These are phyloP conservation scores for Kuraishia molischiana DNA, from an alignment of 805 yeast genomes.

Conservation along the genomic window DNA sequence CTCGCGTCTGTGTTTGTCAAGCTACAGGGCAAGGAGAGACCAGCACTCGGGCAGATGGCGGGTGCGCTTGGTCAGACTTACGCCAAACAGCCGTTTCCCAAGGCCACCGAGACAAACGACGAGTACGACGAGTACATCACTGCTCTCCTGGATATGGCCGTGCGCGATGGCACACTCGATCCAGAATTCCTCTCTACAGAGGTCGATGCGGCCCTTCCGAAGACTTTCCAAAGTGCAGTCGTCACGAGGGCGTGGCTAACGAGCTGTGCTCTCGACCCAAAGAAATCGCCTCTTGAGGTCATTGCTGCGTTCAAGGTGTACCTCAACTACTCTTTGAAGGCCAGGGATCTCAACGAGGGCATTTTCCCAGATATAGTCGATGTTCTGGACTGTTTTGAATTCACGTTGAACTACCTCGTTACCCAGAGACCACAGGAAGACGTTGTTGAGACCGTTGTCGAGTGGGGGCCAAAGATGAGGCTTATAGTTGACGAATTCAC, in stretches of 20 bases:
- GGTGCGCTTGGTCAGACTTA: not conserved
- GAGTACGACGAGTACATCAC: not conserved
- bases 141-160: not conserved
- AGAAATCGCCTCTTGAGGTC: not conserved
- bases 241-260: not conserved
- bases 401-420: not conserved
- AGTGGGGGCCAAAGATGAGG: not conserved
- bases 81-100: not conserved
- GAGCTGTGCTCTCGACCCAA: not conserved
- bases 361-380: not conserved
- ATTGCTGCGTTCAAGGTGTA: constrained; percentile 2
- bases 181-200: not conserved
- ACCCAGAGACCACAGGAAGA: not conserved
- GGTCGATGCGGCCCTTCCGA: not conserved
- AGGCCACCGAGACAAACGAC: not conserved
- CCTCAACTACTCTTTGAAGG: constrained; percentile 1
- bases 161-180: not conserved
- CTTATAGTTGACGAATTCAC: not conserved
- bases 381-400: constrained; percentile 1
- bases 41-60: not conserved
- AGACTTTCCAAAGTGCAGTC: constrained; percentile 1
- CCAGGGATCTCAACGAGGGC: not conserved
- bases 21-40: not conserved
- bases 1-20: not conserved
- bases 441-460: not conserved